A percentile compares a stretch with the other conserved stretches of the same genome.
phyloP scores from a whole-genome alignment of 129 eudicot species.

The Glebionis coronaria region DNA sequence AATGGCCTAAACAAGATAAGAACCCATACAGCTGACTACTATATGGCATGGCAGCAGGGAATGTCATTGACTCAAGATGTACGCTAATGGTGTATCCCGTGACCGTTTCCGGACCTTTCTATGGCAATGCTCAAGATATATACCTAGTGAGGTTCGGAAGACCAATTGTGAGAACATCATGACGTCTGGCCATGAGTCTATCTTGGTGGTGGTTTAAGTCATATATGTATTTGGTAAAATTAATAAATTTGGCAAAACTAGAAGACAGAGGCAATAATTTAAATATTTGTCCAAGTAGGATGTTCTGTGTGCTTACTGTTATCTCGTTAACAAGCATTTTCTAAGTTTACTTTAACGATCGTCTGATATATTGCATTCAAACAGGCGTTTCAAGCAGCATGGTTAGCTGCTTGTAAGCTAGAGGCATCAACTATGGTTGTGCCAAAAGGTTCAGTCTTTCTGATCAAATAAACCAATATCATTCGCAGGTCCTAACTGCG shows the following conservation, averaged over 20 bases:
- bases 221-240: background rate
- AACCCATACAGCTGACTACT: no score
- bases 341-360: background rate
- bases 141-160: no score
- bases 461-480: constrained; percentile 51
- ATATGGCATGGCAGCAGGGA: no score
- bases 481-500: constrained; percentile 53
- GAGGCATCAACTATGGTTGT: constrained; percentile 55
- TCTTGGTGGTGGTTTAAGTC: no score
- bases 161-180: no score
- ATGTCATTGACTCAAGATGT: no score
- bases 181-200: no score
- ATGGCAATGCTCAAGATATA: no score
- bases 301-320: background rate
- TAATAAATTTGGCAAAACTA: background rate
- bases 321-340: background rate
- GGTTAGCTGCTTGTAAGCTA: constrained; percentile 66
- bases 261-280: background rate
- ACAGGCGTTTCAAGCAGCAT: constrained; percentile 71
- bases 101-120: no score
- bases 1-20: no score
- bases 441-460: constrained; percentile 60
- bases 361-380: background rate
- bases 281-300: background rate
- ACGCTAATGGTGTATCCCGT: no score